phyloP scores from a whole-genome alignment of 192 early-diverging fungal species.

The Hyaloraphidium curvatum region DNA sequence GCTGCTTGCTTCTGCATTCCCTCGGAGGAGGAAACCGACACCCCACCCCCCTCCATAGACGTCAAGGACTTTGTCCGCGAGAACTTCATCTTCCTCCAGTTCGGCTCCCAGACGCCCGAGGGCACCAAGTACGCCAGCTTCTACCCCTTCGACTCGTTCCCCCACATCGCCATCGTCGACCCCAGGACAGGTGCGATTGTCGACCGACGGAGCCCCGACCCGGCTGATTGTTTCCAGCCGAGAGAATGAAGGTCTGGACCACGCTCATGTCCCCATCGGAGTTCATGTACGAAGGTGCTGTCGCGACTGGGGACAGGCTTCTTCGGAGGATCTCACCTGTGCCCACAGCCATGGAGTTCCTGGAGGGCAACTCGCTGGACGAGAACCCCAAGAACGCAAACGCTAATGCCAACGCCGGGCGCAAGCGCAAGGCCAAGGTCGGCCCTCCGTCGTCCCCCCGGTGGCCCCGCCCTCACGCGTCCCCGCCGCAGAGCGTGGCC shows the following conservation, averaged over 20 bases:
- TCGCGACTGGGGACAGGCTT: no score
- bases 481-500: constrained; percentile 23
- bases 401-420: no score
- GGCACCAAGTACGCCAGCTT: constrained; percentile 48
- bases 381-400: no score
- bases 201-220: no score
- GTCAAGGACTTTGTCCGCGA: constrained; percentile 59
- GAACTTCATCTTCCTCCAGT: constrained; percentile 75
- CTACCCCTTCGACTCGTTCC: constrained; percentile 50
- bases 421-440: no score
- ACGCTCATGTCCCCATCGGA: constrained; percentile 31
- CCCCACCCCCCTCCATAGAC: not conserved
- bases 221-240: constrained; percentile 22
- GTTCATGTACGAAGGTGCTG: constrained; percentile 51
- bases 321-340: no score
- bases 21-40: not conserved
- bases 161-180: constrained; percentile 76
- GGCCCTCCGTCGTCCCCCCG: no score
- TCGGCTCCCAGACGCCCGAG: constrained; percentile 36
- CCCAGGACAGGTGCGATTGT: constrained; percentile 66
- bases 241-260: constrained; percentile 56
- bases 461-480: no score
- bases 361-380: no score
- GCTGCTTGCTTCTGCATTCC: not conserved
- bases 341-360: no score